Percentiles rank a stretch among this genome's conserved stretches.
These are phyloP conservation scores for Magnolia sinica DNA, from an alignment of 164 flowering plant species.

Conservation along the genomic window DNA sequence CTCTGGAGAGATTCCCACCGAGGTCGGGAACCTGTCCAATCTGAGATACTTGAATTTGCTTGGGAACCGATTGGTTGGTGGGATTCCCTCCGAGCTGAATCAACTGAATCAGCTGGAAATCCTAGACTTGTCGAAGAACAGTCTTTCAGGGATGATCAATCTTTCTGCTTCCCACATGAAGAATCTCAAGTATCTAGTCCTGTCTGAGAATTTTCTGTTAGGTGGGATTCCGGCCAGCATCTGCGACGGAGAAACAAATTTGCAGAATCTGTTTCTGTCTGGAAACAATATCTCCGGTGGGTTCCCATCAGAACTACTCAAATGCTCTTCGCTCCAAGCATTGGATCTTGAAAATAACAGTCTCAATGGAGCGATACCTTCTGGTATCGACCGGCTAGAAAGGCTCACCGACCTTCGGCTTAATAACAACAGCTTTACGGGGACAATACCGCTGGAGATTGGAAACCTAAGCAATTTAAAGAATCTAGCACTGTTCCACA, in stretches of 20 bases:
- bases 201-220: slow-evolving; percentile 55
- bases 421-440: slow-evolving; percentile 79
- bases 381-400: slow-evolving; percentile 39
- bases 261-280: slow-evolving; percentile 49
- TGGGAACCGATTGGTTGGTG: slow-evolving; percentile 67
- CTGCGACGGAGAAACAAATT: slow-evolving; percentile 44
- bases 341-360: slow-evolving; percentile 72
- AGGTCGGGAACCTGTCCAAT: slow-evolving; percentile 41
- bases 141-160: slow-evolving; percentile 55
- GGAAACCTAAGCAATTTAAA: slow-evolving; percentile 66
- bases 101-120: slow-evolving; percentile 42
- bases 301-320: slow-evolving; percentile 50
- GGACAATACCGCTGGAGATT: slow-evolving; percentile 60
- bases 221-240: slow-evolving; percentile 47
- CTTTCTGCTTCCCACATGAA: slow-evolving; percentile 31
- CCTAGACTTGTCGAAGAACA: slow-evolving; percentile 73
- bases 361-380: slow-evolving; percentile 55
- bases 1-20: slow-evolving; percentile 67
- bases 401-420: slow-evolving; percentile 64
- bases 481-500: slow-evolving; percentile 52
- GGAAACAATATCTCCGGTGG: slow-evolving; percentile 56
- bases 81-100: slow-evolving; percentile 58
- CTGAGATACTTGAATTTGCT: slow-evolving; percentile 71
- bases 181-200: slow-evolving; percentile 49
- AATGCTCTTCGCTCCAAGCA: slow-evolving; percentile 58